Percentiles rank a stretch among this genome's conserved stretches.
Conservation (phyloP, 23 red algal species). For the Gracilariopsis chorda region DNA sequence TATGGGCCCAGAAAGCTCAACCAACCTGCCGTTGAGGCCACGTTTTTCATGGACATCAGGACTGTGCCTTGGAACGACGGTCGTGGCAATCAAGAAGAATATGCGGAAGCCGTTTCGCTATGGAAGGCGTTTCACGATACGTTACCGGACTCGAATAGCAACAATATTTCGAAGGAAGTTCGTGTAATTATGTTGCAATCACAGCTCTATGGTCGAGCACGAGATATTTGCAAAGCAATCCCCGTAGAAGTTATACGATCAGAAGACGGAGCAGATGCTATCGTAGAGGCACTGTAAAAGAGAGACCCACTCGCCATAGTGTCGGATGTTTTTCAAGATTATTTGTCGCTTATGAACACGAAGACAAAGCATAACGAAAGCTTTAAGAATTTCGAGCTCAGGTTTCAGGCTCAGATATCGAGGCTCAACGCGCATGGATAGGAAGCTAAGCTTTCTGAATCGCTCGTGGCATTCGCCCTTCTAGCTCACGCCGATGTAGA, state of each 20-base stretch:
- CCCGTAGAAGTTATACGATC: not conserved
- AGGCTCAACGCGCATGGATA: not conserved
- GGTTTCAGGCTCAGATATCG: not conserved
- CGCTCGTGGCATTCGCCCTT: not conserved
- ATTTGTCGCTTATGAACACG: not conserved
- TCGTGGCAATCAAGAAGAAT: not conserved
- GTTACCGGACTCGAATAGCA: not conserved
- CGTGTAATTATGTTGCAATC: not conserved
- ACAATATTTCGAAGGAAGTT: not conserved
- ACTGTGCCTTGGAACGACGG: not conserved
- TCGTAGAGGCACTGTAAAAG: not conserved
- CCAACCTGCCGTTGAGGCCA: not conserved
- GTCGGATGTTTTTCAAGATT: not conserved
- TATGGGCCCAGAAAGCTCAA: conserved; percentile 51
- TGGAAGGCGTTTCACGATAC: conserved; percentile 8
- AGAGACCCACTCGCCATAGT: not conserved
- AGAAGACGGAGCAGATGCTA: not conserved
- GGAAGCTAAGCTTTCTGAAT: conserved; percentile 11
- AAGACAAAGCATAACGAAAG: not conserved
- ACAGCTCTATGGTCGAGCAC: not conserved
- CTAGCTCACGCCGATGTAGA: conserved; percentile 15
- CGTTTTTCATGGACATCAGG: conserved; percentile 3
- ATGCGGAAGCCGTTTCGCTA: not conserved
- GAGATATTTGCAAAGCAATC: not conserved
- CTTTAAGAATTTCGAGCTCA: not conserved